Evolutionary conservation across 345 rosid genomes (phyloP), one percentile per base, ranked within the genome.

Genomic region (Barbarea vulgaris): DNA sequence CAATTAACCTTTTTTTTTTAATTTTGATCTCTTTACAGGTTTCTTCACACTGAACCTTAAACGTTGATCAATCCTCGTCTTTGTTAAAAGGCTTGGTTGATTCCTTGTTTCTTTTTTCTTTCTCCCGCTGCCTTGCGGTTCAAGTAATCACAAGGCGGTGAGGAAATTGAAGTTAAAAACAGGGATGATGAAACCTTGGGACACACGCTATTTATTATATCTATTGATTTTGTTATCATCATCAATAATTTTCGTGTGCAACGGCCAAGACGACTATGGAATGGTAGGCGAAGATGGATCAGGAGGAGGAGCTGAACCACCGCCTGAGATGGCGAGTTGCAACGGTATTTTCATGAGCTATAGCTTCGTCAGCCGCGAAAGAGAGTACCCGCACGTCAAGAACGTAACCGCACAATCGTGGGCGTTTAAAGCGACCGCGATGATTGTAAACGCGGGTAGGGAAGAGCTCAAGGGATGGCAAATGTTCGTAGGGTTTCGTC

Each of bases 371-470:
- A 79, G 86, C 13, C 81, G 99, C 4, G 84, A 74, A 37, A 83
- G 84, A 74, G 87, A 79, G 55, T 88, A 71, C 59, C 99, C 99
- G 0, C 81, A 64, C 31, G 70, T 90, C 2, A 95, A 92, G 79
- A 92, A 95, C 60, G 89, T 82, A 28, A 75, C 87, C 5, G 96
- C 97, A 0, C 98, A 95, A 72, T 78, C 99, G 0, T 95, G 99
- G 99, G 86, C 96, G 28, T 95, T 95, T 65, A 84, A 85, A 67
- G 70, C 96, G 21, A 42, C 68, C 19, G 87, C 93, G 19, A 73
- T 85, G 9, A 81, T 95, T 17, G 60, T 84, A n/a, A 95, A 95
- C 55, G 37, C 84, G 0, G 99, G 91, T 2, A 37, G n/a, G 3
- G 89, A 84, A 10, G 96, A 89, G 76, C 64, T 95, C 0, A 86